phyloP scores from a whole-genome alignment of 139 green algal species.

The Chlamydomonas sp. region DNA sequence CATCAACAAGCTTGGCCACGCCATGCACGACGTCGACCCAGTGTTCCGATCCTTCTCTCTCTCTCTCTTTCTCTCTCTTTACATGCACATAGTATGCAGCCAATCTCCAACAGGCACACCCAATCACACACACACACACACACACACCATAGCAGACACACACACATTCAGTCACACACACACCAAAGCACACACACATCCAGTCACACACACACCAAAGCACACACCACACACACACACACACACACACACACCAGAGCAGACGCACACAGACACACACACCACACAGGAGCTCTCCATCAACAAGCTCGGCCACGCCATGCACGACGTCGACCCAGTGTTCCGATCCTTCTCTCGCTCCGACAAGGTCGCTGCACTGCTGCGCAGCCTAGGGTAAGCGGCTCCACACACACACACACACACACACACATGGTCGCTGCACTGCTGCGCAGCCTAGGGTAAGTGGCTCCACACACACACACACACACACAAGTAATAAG shows the following conservation, averaged over 20 bases:
- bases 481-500: no score
- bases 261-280: no score
- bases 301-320: conserved; percentile 89
- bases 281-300: conserved; percentile 59
- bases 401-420: no score
- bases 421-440: conserved; percentile 47
- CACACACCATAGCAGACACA: no score
- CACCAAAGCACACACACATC: no score
- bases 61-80: conserved; percentile 40
- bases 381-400: conserved; percentile 68
- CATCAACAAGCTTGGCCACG: conserved; percentile 93
- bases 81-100: conserved; percentile 56
- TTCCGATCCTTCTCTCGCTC: conserved; percentile 76
- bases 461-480: no score
- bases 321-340: conserved; percentile 89
- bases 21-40: conserved; percentile 89
- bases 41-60: conserved; percentile 73
- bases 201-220: no score
- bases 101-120: no score
- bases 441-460: conserved; percentile 66
- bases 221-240: no score
- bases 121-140: no score
- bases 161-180: no score
- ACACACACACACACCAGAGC: no score
- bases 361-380: conserved; percentile 45